Conservation (phyloP, 805 yeast species). For the Candida taoyuanica region DNA sequence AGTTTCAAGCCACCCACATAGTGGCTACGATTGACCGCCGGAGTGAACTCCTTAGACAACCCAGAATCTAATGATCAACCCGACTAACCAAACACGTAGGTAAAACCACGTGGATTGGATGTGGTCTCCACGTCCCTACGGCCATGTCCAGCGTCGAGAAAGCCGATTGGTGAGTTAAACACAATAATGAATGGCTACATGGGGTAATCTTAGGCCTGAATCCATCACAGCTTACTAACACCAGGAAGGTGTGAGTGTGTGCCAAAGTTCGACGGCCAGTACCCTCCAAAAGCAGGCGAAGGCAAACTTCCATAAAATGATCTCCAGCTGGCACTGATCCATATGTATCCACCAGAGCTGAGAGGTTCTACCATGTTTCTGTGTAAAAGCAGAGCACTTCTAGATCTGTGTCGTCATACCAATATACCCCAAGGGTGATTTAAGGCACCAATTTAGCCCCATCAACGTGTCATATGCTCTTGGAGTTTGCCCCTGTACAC, state of each 20-base stretch:
- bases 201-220: too few species aligned
- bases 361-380: not conserved
- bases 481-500: too few species aligned
- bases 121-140: constrained; percentile 19
- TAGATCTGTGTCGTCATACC: too few species aligned
- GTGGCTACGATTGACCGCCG: not conserved
- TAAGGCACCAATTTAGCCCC: too few species aligned
- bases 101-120: constrained; percentile 19
- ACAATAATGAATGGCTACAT: not conserved
- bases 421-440: too few species aligned
- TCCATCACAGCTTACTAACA: too few species aligned
- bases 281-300: constrained; percentile 18
- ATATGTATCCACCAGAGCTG: not conserved
- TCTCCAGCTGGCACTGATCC: too few species aligned
- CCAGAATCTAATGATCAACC: too few species aligned
- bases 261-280: constrained; percentile 9
- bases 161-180: constrained; percentile 13
- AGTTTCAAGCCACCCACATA: not conserved
- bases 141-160: constrained; percentile 14
- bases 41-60: not conserved
- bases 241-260: constrained; percentile 15
- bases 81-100: constrained; percentile 5
- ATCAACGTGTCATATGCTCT: too few species aligned
- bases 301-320: constrained; percentile 8
- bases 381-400: too few species aligned